Conservation (phyloP, 2,329 filamentous ascomycete genomes). For the Periconia digitata region DNA sequence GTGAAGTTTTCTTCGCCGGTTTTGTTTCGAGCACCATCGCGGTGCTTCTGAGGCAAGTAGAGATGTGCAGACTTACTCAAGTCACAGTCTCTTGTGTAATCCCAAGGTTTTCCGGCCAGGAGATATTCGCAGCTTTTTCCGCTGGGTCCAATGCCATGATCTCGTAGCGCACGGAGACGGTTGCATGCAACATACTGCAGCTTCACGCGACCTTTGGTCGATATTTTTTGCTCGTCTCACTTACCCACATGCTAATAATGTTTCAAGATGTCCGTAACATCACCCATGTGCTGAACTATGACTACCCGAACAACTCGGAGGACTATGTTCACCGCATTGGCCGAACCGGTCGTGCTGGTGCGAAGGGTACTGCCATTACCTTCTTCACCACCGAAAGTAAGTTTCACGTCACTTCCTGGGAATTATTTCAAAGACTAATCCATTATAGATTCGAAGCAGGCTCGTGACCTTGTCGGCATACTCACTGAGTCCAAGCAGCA, state of each 20-base stretch:
- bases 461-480: conserved; percentile 91
- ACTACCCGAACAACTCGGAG: conserved; percentile 92
- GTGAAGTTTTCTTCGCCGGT: conserved; percentile 67
- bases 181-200: conserved; percentile 57
- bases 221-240: conserved; percentile 44
- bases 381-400: conserved; percentile 99
- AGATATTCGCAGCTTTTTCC: conserved; percentile 56
- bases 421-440: conserved; percentile 28
- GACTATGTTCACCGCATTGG: conserved; percentile 71
- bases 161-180: conserved; percentile 58
- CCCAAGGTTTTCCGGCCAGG: conserved; percentile 68
- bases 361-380: conserved; percentile 93
- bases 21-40: conserved; percentile 70
- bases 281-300: conserved; percentile 99
- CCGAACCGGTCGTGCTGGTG: conserved; percentile 73
- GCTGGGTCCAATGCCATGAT: conserved; percentile 49
- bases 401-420: conserved; percentile 47
- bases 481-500: conserved; percentile 97
- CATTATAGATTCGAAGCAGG: conserved; percentile 58
- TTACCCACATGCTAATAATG: conserved; percentile 71
- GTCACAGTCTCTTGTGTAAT: conserved; percentile 56
- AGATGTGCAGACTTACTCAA: conserved; percentile 80
- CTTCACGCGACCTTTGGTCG: conserved; percentile 61
- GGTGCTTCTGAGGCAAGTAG: conserved; percentile 73
- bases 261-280: conserved; percentile 99